Conservation (phyloP, 306 rosid genomes). For the cucumber (Cucumis sativus) region Cucumber_9930_V3 NC_026658.2:123001-123500, state of each 20-base stretch:
- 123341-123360: too few species aligned
- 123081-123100: neutral
- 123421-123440: too few species aligned
- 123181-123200: conserved; percentile 79
- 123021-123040: neutral
- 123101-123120: neutral
- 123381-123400: too few species aligned
- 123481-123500: too few species aligned
- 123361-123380: too few species aligned
- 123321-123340: too few species aligned
- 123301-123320: neutral
- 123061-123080: neutral
- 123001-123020: neutral
- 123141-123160: neutral
- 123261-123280: conserved; percentile 18
- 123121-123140: neutral
- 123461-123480: too few species aligned
- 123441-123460: too few species aligned
- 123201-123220: conserved; percentile 58
- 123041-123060: neutral
- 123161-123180: conserved; percentile 67
- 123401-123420: too few species aligned
- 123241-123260: conserved; percentile 89
- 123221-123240: conserved; percentile 85
- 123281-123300: neutral